These are phyloP conservation scores for Phlegmacium glaucopus DNA, from an alignment of 768 basidiomycete species.

Conservation along the genomic window DNA sequence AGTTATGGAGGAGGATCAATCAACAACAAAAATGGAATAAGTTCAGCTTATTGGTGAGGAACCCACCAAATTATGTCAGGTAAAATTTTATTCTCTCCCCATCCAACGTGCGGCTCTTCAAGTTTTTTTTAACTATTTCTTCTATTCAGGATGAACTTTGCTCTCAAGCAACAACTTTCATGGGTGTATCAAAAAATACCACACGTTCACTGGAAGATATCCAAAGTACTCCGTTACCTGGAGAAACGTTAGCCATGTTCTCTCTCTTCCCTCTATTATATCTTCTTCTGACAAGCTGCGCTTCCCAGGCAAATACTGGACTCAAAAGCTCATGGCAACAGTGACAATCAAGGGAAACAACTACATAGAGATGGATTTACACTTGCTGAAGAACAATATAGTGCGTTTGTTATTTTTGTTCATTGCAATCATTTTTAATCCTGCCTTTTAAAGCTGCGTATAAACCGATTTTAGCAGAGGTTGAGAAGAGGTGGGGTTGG, in stretches of 20 bases:
- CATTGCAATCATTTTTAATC: conserved; percentile 29
- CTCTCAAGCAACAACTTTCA: conserved; percentile 35
- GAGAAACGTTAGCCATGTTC: conserved; percentile 81
- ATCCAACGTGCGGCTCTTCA: neutral
- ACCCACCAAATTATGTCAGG: neutral
- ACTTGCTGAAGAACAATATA: conserved; percentile 70
- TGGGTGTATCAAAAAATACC: conserved; percentile 62
- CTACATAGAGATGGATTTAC: conserved; percentile 76
- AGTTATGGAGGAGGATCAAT: conserved; percentile 5
- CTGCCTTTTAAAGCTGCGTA: too few species aligned
- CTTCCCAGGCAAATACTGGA: conserved; percentile 73
- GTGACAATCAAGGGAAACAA: conserved; percentile 72
- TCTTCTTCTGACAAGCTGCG: neutral
- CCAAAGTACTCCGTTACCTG: conserved; percentile 73
- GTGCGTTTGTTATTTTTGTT: too few species aligned
- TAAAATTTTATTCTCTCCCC: neutral
- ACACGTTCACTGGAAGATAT: conserved; percentile 65
- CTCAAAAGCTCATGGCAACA: conserved; percentile 57
- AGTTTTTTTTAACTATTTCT: neutral
- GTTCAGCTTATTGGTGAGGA: neutral
- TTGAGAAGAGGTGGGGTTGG: conserved; percentile 84
- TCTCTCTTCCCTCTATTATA: conserved; percentile 33
- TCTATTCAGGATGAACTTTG: conserved; percentile 33
- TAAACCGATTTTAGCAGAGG: conserved; percentile 78
- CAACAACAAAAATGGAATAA: neutral